A percentile compares a stretch with the other conserved stretches of the same genome.
Evolutionary conservation across 805 yeast genomes (phyloP).

Genomic region (Kodamaea kakaduensis): DNA sequence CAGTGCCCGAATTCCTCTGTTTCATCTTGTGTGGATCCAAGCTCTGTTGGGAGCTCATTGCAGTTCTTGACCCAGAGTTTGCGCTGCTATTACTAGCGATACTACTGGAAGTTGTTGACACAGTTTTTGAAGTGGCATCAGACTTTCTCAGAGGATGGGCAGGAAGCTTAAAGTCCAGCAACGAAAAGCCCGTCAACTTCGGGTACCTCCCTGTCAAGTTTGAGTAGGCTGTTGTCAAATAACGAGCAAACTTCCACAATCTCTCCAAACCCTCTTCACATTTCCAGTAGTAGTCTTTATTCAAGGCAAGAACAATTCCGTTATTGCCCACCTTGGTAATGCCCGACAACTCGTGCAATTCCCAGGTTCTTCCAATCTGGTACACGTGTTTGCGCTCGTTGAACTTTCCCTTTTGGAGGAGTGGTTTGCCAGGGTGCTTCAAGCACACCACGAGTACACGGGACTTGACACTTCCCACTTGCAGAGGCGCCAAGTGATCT

Average conservation of each 20-base stretch:
- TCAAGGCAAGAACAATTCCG: slow-evolving; percentile 59
- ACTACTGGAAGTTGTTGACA: neutral
- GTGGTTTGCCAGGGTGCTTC: slow-evolving; percentile 61
- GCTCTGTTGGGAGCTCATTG: slow-evolving; percentile 14
- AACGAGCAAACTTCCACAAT: slow-evolving; percentile 32
- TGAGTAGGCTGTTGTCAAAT: slow-evolving; percentile 29
- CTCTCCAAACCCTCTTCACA: slow-evolving; percentile 37
- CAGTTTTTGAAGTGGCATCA: neutral
- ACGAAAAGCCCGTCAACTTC: slow-evolving; percentile 26
- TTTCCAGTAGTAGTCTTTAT: slow-evolving; percentile 80
- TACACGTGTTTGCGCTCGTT: slow-evolving; percentile 61
- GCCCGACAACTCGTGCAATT: slow-evolving; percentile 59
- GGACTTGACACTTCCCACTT: slow-evolving; percentile 44
- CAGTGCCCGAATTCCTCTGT: neutral
- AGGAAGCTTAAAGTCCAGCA: slow-evolving; percentile 34
- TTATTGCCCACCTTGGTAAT: slow-evolving; percentile 52
- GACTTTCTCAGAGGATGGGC: slow-evolving; percentile 8
- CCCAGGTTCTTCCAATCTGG: slow-evolving; percentile 94
- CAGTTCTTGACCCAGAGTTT: slow-evolving; percentile 10
- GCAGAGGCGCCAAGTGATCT: slow-evolving; percentile 38
- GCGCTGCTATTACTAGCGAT: neutral
- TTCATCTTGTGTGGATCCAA: neutral
- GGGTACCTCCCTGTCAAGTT: slow-evolving; percentile 38
- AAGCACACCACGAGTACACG: slow-evolving; percentile 60
- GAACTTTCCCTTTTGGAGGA: slow-evolving; percentile 82